Base-by-base conservation (phyloP, 225 moss, liverwort and hornwort genomes). In the Antitrichia curtipendula region DNA sequence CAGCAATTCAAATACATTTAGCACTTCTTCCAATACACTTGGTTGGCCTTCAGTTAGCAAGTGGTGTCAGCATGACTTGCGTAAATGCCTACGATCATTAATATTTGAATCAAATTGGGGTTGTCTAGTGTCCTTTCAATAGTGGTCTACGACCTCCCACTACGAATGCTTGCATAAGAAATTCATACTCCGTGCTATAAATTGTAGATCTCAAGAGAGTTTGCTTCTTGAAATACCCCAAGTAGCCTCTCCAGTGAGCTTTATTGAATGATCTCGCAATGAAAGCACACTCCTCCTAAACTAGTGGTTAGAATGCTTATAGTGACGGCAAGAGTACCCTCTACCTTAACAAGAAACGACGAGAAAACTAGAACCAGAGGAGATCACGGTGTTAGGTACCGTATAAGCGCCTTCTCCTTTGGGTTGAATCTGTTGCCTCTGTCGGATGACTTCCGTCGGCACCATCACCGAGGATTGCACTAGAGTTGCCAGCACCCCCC, bases 391-490 rank as follows among this genome's bases (percentile, higher is more conserved):
- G 4, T 9, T 31, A 32, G 16, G 24, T 82, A 93, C 93, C 88
- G 90, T 92, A n/a, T 97, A 98, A 6, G 95, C 69, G 57, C 95
- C 97, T 84, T 92, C 94, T 75, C 94, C 93, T 75, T 90, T 91
- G 40, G 93, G 90, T 91, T 98, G 98, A 70, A 98, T 95, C 96
- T 97, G 97, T 87, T 98, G 98, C 65, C 98, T 89, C 89, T 95
- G 96, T 70, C 98, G 91, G 31, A 97, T 87, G 58, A 98, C 96
- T 90, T 98, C 98, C 11, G 90, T 91, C 19, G 98, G 98, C 86
- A 98, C 98, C 92, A 92, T 96, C 29, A 98, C 88, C 60, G 95
- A 87, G 16, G 98, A 98, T 80, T 98, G 98, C 54, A 95, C 88
- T 2, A 98, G 78, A 57, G 98, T 98, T 9, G 98, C 96, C 31